Evolutionary conservation across 306 rosid species (phyloP).

Genomic region (Inga oerstediana): DNA sequence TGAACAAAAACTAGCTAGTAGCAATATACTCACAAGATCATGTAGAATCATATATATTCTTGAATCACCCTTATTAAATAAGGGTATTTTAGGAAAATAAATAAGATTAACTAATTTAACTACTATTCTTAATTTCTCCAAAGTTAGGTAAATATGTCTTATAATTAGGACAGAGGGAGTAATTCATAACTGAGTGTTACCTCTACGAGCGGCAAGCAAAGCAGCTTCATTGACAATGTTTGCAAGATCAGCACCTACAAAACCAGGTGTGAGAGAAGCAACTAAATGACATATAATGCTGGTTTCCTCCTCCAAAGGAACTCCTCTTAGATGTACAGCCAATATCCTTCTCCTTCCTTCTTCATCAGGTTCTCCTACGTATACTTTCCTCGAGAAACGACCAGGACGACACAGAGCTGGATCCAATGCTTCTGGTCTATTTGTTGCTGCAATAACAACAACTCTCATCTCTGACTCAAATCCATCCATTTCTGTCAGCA

Average conservation of each 20-base stretch:
- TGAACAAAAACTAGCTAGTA: too few species aligned
- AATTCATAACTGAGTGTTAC: conserved; percentile 41
- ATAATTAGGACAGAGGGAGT: too few species aligned
- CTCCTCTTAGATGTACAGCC: conserved; percentile 91
- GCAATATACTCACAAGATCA: too few species aligned
- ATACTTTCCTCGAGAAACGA: conserved; percentile 92
- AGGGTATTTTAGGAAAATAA: too few species aligned
- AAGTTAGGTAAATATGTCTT: too few species aligned
- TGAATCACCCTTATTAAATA: too few species aligned
- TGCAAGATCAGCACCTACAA: conserved; percentile 96
- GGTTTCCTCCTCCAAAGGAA: conserved; percentile 81
- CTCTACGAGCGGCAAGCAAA: conserved; percentile 94
- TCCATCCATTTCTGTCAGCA: conserved; percentile 99
- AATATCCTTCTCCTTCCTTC: conserved; percentile 92
- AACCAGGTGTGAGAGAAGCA: conserved; percentile 84
- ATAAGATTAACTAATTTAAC: too few species aligned
- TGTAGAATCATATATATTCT: too few species aligned
- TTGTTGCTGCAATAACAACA: conserved; percentile 93
- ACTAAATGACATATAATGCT: conserved; percentile 70
- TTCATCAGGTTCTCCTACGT: conserved; percentile 91
- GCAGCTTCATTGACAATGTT: conserved; percentile 91
- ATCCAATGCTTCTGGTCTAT: conserved; percentile 90
- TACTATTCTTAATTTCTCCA: too few species aligned
- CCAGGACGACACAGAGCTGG: conserved; percentile 98
- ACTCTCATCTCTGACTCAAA: conserved; percentile 90